These are phyloP conservation scores for Exserohilum rostratum DNA, from an alignment of 2,329 filamentous ascomycete genomes.

Conservation along the genomic window DNA sequence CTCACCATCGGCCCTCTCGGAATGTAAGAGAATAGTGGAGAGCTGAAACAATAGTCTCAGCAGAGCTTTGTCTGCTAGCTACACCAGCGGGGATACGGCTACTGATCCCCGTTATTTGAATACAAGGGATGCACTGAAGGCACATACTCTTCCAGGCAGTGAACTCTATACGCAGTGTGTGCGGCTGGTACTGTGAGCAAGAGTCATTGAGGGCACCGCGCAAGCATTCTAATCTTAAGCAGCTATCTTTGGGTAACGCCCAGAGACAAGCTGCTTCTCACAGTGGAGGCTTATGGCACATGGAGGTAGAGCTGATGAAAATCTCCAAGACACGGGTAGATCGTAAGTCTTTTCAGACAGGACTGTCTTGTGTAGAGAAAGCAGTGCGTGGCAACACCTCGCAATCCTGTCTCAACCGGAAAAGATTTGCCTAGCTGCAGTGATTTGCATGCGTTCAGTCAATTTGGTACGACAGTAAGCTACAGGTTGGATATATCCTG, in stretches of 20 bases:
- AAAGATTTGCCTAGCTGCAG: not conserved
- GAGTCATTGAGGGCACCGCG: not conserved
- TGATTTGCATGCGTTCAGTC: not conserved
- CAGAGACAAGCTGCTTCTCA: not conserved
- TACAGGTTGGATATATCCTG: not conserved
- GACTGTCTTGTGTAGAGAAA: not conserved
- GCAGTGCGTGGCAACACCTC: not conserved
- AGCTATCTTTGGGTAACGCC: not conserved
- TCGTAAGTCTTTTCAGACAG: not conserved
- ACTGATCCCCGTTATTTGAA: slow-evolving; percentile 28
- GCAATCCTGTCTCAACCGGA: not conserved
- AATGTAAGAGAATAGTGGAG: slow-evolving; percentile 2
- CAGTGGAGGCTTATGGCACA: too few relatives aligned
- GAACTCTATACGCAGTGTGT: not conserved
- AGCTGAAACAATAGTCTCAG: slow-evolving; percentile 19
- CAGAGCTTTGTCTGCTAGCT: slow-evolving; percentile 2
- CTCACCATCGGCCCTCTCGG: slow-evolving; percentile 2
- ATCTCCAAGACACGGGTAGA: not conserved
- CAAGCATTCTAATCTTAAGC: too few relatives aligned
- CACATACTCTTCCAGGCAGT: slow-evolving; percentile 15
- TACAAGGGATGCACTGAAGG: slow-evolving; percentile 18
- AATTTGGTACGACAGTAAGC: not conserved
- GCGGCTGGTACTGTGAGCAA: not conserved
- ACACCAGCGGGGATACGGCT: slow-evolving; percentile 30
- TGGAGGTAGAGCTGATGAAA: too few relatives aligned